A percentile compares a stretch with the other conserved stretches of the same genome.
Evolutionary conservation across 257 asterid species (phyloP).

Genomic region (Sherardia arvensis): DNA sequence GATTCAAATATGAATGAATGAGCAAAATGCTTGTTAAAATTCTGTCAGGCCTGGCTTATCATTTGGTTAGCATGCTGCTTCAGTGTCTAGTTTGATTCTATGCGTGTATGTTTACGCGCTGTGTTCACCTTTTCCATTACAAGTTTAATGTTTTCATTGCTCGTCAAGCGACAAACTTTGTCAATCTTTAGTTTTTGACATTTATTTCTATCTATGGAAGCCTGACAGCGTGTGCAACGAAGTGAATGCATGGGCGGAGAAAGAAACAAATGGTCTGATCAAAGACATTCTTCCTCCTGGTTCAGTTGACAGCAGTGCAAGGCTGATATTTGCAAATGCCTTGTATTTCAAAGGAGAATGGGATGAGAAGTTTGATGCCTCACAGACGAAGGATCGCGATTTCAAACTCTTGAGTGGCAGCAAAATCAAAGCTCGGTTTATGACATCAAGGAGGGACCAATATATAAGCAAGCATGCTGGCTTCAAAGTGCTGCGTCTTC

Average conservation of each 20-base stretch:
- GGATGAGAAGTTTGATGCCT: conserved; percentile 25
- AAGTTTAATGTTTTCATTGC: too few relatives aligned
- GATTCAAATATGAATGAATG: too few relatives aligned
- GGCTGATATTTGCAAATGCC: conserved; percentile 31
- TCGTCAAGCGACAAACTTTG: too few relatives aligned
- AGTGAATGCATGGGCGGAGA: conserved; percentile 34
- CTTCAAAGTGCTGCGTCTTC: conserved; percentile 27
- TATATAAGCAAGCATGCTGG: conserved; percentile 14
- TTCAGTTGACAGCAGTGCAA: conserved; percentile 13
- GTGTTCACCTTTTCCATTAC: too few relatives aligned
- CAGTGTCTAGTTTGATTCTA: too few relatives aligned
- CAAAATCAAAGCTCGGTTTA: conserved; percentile 23
- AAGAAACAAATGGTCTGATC: conserved; percentile 26
- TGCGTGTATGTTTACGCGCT: too few relatives aligned
- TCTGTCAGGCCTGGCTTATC: too few relatives aligned
- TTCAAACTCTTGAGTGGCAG: conserved; percentile 29
- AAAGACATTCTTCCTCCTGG: conserved; percentile 28
- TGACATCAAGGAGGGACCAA: conserved; percentile 22
- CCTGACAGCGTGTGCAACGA: conserved; percentile 18
- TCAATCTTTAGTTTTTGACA: not conserved
- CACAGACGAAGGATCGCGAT: conserved; percentile 14
- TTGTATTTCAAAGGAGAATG: conserved; percentile 31
- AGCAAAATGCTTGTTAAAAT: too few relatives aligned
- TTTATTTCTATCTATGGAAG: conserved; percentile 8
- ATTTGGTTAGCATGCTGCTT: too few relatives aligned